These are phyloP conservation scores for Apiotrichum siamense DNA, from an alignment of 1,284 basidiomycete species.

Conservation along the genomic window DNA sequence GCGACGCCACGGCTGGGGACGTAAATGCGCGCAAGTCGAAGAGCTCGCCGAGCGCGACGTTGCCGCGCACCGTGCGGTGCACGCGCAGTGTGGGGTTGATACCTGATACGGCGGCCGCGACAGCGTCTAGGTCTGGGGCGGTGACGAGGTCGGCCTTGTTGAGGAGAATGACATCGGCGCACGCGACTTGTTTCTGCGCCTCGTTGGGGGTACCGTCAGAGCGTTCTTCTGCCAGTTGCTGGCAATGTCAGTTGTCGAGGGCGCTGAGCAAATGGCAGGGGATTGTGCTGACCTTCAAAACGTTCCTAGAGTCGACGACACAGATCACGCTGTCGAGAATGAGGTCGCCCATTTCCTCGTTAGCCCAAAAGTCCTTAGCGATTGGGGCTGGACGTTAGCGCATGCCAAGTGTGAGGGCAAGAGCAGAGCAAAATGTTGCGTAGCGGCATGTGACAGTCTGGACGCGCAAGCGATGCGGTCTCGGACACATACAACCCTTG, in stretches of 20 bases:
- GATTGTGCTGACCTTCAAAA: constrained; percentile 56
- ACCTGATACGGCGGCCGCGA: constrained; percentile 55
- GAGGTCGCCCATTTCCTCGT: constrained; percentile 75
- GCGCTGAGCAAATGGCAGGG: background rate
- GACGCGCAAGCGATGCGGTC: too few relatives aligned
- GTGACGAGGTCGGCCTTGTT: constrained; percentile 77
- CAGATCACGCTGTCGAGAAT: constrained; percentile 83
- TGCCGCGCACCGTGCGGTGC: constrained; percentile 60
- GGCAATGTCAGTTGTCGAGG: background rate
- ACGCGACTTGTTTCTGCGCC: constrained; percentile 80
- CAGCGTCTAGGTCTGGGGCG: constrained; percentile 44
- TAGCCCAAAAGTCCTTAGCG: constrained; percentile 83
- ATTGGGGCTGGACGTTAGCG: constrained; percentile 53
- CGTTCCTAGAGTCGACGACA: constrained; percentile 83
- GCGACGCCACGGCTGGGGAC: constrained; percentile 30
- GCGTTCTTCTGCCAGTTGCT: constrained; percentile 79
- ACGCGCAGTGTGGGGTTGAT: constrained; percentile 74
- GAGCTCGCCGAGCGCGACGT: constrained; percentile 63
- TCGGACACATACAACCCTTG: too few relatives aligned
- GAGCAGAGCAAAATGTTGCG: too few relatives aligned
- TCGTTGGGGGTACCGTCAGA: constrained; percentile 60
- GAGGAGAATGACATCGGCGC: constrained; percentile 77
- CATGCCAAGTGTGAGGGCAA: background rate
- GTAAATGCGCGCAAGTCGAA: constrained; percentile 73
- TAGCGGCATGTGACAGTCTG: too few relatives aligned